Percentiles rank a stretch among this genome's conserved stretches.
Conservation (phyloP, 257 asterid genomes). For the Dorcoceras hygrometricum region DNA sequence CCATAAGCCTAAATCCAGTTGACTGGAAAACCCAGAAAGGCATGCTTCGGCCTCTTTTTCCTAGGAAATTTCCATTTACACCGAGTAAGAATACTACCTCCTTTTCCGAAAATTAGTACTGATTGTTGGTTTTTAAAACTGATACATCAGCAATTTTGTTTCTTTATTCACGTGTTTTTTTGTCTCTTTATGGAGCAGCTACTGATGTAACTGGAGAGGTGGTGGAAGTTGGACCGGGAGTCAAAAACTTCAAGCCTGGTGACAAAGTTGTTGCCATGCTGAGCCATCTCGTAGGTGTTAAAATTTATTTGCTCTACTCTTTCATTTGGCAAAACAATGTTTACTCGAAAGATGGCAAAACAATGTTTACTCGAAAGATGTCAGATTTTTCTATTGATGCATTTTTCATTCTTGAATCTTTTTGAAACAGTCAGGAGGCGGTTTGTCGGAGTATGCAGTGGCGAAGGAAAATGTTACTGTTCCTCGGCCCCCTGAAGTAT, state of each 20-base stretch:
- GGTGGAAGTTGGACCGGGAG: constrained; percentile 61
- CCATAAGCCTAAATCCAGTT: constrained; percentile 10
- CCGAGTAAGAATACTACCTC: constrained; percentile 52
- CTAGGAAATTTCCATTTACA: constrained; percentile 68
- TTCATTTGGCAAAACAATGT: constrained; percentile 2
- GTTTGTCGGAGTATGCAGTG: constrained; percentile 55
- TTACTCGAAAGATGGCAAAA: too few relatives aligned
- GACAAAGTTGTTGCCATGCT: constrained; percentile 69
- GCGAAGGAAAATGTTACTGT: constrained; percentile 45
- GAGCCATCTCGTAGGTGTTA: constrained; percentile 37
- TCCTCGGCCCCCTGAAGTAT: constrained; percentile 48
- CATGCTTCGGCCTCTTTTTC: constrained; percentile 61
- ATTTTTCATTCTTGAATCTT: background rate
- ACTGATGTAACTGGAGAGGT: constrained; percentile 78
- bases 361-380: background rate
- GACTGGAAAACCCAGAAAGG: constrained; percentile 93
- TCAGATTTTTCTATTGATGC: background rate
- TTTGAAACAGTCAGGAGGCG: constrained; percentile 46
- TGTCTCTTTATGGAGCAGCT: constrained; percentile 34
- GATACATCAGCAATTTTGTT: too few relatives aligned
- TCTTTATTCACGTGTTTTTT: background rate
- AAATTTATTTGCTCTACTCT: background rate
- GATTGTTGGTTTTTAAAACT: background rate
- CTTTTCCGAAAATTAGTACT: constrained; percentile 11
- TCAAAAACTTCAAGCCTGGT: constrained; percentile 55